Evolutionary conservation across 306 rosid genomes (phyloP).

Genomic region (Trifolium repens): DNA sequence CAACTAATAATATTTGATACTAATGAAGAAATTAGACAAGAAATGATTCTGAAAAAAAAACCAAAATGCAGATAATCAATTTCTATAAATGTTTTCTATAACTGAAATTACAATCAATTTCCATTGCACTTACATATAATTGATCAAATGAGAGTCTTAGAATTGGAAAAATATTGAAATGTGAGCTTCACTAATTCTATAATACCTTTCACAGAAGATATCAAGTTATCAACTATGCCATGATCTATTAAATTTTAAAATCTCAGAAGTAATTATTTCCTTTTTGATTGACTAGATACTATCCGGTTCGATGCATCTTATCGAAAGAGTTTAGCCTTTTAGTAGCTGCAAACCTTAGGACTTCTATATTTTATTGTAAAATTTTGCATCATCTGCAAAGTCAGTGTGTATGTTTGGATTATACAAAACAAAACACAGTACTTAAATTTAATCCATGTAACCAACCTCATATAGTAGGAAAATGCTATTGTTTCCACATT

Average conservation of each 20-base stretch:
- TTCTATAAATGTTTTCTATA: neutral
- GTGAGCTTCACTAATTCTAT: conserved; percentile 8
- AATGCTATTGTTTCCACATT: conserved; percentile 1
- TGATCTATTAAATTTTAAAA: conserved; percentile 22
- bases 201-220: conserved; percentile 5
- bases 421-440: neutral
- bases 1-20: neutral
- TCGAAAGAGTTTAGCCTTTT: conserved; percentile 1
- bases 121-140: neutral
- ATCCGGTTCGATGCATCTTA: neutral
- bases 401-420: conserved; percentile 9
- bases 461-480: neutral
- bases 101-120: neutral
- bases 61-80: neutral
- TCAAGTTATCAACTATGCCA: conserved; percentile 3
- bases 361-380: neutral
- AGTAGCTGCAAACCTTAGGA: neutral
- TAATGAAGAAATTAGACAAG: neutral
- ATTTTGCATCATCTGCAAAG: conserved; percentile 11
- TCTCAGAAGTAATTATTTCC: conserved; percentile 44
- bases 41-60: neutral
- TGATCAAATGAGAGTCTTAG: conserved; percentile 3
- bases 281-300: neutral
- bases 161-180: neutral
- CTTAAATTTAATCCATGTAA: conserved; percentile 11